Base-by-base conservation (phyloP, 2,329 filamentous ascomycete species). In the Aspergillus pseudotamarii region DNA sequence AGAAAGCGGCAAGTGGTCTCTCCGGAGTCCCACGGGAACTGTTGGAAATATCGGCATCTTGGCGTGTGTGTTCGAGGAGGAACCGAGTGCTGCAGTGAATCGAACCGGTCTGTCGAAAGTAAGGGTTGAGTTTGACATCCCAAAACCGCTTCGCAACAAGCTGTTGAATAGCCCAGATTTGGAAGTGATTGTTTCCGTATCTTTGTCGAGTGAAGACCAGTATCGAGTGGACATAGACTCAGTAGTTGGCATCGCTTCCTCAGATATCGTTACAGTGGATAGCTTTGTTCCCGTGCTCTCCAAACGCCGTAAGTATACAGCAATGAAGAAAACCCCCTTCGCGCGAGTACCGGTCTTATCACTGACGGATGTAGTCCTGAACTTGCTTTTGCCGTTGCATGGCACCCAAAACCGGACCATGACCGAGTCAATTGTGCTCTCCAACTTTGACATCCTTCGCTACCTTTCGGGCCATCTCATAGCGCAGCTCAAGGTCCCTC, bases 1-100 rank as follows among this genome's bases (percentile, higher is more conserved):
- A 63, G 93, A 97, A 75, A 87, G 90, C 63, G 85, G 89, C 19
- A 88, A 86, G 69, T 97, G 93, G 93, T 91, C 91, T 36, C 85
- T 96, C 36, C 87, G 93, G 43, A 91, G 89, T 23, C 85, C 88
- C 16, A 86, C 84, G 63, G 85, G 88, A 74, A 83, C 85, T 8
- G 72, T 78, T n/a, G 83, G 83, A 43, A 90, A 81, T 59, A 75
- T 87, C 30, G 83, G 80, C 54, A 76, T 86, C 32, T 79, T 88
- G 41, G 76, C 78, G 41, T 79, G 81, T 62, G 77, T 80, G 23
- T 80, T 75, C 57, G 81, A 81, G 68, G 74, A 79, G 16, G 73
- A 75, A 30, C 48, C 72, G 59, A 89, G 71, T 30, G 70, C 68
- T 14, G 66, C 72, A n/a, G 70, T 73, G 86, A 59, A 87, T 87